Evolutionary conservation across 116 monocot genomes (phyloP).

Genomic region (Zostera marina): DNA sequence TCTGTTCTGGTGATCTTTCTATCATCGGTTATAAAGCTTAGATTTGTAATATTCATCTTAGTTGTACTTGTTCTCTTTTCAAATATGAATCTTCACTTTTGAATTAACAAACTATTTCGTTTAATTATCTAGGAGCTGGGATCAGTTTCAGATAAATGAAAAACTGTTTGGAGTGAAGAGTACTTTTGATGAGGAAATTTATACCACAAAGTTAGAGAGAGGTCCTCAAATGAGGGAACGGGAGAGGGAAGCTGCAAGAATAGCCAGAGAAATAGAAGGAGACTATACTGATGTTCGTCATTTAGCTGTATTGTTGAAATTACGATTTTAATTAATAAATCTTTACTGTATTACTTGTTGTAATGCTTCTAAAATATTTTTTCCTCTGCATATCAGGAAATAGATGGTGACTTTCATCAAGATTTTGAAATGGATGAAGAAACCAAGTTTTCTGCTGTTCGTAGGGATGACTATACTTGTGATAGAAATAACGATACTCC

Average conservation of each 20-base stretch:
- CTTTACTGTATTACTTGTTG: slow-evolving; percentile 17
- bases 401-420: slow-evolving; percentile 32
- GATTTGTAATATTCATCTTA: no score
- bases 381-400: slow-evolving; percentile 1
- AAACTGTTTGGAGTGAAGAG: slow-evolving; percentile 87
- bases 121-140: slow-evolving; percentile 46
- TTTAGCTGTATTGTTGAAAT: slow-evolving; percentile 47
- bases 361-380: background rate
- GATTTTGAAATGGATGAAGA: slow-evolving; percentile 77
- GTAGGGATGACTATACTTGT: slow-evolving; percentile 28
- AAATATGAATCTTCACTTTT: no score
- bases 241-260: slow-evolving; percentile 63
- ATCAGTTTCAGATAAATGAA: slow-evolving; percentile 85
- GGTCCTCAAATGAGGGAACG: slow-evolving; percentile 72
- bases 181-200: slow-evolving; percentile 88
- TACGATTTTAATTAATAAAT: background rate
- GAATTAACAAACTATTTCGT: no score
- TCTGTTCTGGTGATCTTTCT: no score
- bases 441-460: slow-evolving; percentile 72
- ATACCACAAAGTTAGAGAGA: slow-evolving; percentile 87
- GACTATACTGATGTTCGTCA: slow-evolving; percentile 74
- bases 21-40: no score
- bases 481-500: background rate
- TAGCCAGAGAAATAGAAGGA: slow-evolving; percentile 88
- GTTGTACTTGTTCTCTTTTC: background rate